Evolutionary conservation across 2,329 filamentous ascomycete genomes (phyloP).

Genomic region (Fusarium goolgardi): DNA sequence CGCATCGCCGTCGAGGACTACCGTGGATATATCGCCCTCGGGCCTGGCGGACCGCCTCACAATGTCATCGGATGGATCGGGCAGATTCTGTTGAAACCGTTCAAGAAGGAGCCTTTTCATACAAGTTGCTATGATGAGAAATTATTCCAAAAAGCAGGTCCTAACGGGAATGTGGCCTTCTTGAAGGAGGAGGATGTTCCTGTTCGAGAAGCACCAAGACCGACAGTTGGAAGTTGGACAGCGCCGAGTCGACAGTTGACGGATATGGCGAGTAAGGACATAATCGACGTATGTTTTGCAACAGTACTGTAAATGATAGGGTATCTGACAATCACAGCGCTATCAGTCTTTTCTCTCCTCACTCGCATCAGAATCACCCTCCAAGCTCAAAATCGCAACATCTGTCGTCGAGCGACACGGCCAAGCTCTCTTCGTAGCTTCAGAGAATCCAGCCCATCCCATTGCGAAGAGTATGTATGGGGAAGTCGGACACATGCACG

Average conservation of each 20-base stretch:
- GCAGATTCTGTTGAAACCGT: slow-evolving; percentile 25
- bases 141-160: slow-evolving; percentile 2
- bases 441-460: neutral
- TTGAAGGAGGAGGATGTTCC: slow-evolving; percentile 27
- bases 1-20: slow-evolving; percentile 25
- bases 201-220: slow-evolving; percentile 21
- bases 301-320: accelerated
- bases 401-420: slow-evolving; percentile 27
- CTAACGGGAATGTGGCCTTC: slow-evolving; percentile 25
- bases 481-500: slow-evolving; percentile 36
- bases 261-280: slow-evolving; percentile 1
- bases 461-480: slow-evolving; percentile 8
- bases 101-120: slow-evolving; percentile 26
- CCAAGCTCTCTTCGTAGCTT: slow-evolving; percentile 26
- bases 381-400: slow-evolving; percentile 32
- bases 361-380: slow-evolving; percentile 18
- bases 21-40: slow-evolving; percentile 29
- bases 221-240: slow-evolving; percentile 27
- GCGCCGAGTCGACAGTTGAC: slow-evolving; percentile 35
- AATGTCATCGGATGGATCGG: slow-evolving; percentile 31
- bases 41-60: slow-evolving; percentile 23
- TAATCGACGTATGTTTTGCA: slow-evolving; percentile 1
- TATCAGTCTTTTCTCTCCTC: slow-evolving; percentile 32
- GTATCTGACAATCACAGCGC: slow-evolving; percentile 4
- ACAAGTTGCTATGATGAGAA: slow-evolving; percentile 21